Conservation (phyloP, 371 early-diverging fungal species). For the Mucor sp. region DNA sequence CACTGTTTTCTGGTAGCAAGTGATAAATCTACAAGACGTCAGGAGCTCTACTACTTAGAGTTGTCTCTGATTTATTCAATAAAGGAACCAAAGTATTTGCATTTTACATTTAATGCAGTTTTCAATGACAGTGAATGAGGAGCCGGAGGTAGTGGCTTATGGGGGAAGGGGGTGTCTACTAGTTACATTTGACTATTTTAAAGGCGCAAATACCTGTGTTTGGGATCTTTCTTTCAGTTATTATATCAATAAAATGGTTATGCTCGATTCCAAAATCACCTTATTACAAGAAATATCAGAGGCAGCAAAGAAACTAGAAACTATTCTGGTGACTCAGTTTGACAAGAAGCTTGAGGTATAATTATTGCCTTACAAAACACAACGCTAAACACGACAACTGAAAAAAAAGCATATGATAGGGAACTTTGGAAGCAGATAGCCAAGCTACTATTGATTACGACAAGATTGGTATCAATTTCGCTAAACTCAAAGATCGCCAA, state of each 20-base stretch:
- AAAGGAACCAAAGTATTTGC: too few species aligned
- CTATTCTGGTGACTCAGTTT: slow-evolving; percentile 8
- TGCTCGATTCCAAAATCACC: background rate
- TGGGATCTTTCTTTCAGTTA: background rate
- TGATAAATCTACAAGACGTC: too few species aligned
- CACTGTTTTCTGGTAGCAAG: too few species aligned
- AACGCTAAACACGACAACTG: background rate
- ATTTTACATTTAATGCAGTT: too few species aligned
- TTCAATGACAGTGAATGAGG: too few species aligned
- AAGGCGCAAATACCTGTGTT: background rate
- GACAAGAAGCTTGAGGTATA: slow-evolving; percentile 13
- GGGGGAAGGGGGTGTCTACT: too few species aligned
- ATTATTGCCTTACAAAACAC: background rate
- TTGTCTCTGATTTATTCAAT: too few species aligned
- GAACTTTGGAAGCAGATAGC: slow-evolving; percentile 19
- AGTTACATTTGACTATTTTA: too few species aligned
- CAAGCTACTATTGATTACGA: slow-evolving; percentile 15
- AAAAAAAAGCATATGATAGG: slow-evolving; percentile 1
- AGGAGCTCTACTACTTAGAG: too few species aligned
- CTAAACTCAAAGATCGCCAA: slow-evolving; percentile 36
- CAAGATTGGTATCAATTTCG: slow-evolving; percentile 14
- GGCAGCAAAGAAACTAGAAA: slow-evolving; percentile 10
- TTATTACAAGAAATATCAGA: slow-evolving; percentile 6
- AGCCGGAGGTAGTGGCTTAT: too few species aligned
- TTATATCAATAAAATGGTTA: background rate